A percentile compares a stretch with the other conserved stretches of the same genome.
Evolutionary conservation across 225 moss, liverwort and hornwort genomes (phyloP).

Genomic region (Thuidium tamariscinum): DNA sequence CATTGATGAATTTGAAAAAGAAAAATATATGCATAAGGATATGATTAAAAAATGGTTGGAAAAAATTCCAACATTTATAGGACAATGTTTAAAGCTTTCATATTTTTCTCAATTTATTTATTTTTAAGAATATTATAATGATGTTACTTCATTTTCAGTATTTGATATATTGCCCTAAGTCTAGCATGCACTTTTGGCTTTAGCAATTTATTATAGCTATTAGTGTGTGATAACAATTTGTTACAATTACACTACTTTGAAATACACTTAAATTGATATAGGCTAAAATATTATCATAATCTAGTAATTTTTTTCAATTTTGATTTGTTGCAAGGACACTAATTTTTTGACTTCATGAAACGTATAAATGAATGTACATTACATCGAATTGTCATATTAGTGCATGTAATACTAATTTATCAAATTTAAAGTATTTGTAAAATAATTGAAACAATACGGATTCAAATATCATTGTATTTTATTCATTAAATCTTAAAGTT

Average conservation of each 20-base stretch:
- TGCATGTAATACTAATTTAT: background rate
- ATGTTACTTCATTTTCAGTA: background rate
- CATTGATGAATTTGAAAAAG: background rate
- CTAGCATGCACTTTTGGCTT: background rate
- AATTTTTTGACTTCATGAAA: background rate
- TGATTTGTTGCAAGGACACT: too few relatives aligned
- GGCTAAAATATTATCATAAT: background rate
- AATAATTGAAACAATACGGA: background rate
- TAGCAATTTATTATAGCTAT: background rate
- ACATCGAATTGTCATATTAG: background rate
- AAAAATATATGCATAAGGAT: background rate
- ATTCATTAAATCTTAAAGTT: background rate
- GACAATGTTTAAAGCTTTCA: background rate
- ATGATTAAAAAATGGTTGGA: background rate
- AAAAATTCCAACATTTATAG: accelerated
- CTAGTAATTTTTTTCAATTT: background rate
- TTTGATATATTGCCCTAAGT: background rate
- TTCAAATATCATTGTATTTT: background rate
- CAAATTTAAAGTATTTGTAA: background rate
- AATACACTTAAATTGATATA: background rate
- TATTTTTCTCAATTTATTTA: background rate
- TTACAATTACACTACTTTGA: background rate
- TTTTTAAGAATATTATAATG: background rate
- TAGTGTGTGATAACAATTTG: background rate
- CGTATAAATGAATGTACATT: background rate